A percentile compares a stretch with the other conserved stretches of the same genome.
phyloP scores from a whole-genome alignment of 2,329 filamentous ascomycete genomes.

The Fusarium bactridioides region DNA sequence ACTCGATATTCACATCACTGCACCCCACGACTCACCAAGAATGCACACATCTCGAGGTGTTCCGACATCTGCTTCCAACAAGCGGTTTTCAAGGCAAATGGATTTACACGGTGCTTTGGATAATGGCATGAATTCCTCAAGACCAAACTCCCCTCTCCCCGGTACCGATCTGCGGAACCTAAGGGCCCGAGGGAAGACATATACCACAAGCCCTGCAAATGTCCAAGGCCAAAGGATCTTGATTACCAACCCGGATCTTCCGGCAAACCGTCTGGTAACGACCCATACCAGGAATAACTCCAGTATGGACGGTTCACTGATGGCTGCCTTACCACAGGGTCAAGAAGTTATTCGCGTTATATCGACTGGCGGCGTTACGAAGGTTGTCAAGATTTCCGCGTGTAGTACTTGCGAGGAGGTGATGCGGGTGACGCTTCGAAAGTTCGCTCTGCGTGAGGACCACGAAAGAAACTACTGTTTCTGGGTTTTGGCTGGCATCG shows the following conservation, averaged over 20 bases:
- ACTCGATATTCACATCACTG: constrained; percentile 70
- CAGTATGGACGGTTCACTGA: constrained; percentile 85
- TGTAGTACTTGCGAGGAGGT: constrained; percentile 94
- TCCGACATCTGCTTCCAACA: constrained; percentile 53
- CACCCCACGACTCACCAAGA: constrained; percentile 56
- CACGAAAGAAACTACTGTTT: constrained; percentile 97
- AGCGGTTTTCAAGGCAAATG: constrained; percentile 71
- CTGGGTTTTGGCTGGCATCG: constrained; percentile 86
- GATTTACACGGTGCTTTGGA: constrained; percentile 57
- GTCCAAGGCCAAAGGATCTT: constrained; percentile 29
- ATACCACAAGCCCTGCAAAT: constrained; percentile 28
- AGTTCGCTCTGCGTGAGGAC: constrained; percentile 86
- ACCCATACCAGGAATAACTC: constrained; percentile 81
- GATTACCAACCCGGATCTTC: constrained; percentile 66
- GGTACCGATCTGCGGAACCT: constrained; percentile 60
- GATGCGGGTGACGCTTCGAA: constrained; percentile 86
- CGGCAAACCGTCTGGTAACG: constrained; percentile 68
- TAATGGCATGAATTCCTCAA: constrained; percentile 64
- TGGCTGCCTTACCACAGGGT: constrained; percentile 83
- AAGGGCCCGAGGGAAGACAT: constrained; percentile 61
- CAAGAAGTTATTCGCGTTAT: constrained; percentile 93
- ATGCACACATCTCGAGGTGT: constrained; percentile 65
- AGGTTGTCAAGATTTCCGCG: constrained; percentile 90
- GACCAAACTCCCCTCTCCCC: constrained; percentile 73
- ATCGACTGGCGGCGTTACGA: constrained; percentile 88